Evolutionary conservation across 2,329 filamentous ascomycete genomes (phyloP), one percentile per base, ranked within the genome.

Genomic region (Penicillium freii): DNA sequence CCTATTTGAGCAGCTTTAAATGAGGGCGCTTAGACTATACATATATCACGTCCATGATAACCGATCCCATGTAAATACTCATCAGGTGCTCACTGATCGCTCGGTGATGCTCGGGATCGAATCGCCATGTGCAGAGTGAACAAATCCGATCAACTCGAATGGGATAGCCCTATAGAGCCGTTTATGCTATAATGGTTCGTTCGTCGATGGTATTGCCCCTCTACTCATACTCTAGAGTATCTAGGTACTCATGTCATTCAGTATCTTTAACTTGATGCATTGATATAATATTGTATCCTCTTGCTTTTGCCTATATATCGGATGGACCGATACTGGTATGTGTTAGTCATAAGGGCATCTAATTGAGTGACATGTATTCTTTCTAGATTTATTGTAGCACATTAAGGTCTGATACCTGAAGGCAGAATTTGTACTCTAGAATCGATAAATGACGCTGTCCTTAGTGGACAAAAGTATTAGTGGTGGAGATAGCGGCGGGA

Each of bases 181-280:
- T 15, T 23, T 15, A 4, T 21, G 11, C 5, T 25, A 42, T 42
- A 42, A 15, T 23, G 7, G 19, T 8, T 25, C 21, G 39, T 4
- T 42, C n/a, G n/a, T 38, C 4, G 39, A 15, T 17, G 19, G 38
- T 13, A 21, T 21, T 40, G 1, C 10, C 2, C 7, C 13, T 15
- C 0, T 7, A 6, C 10, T 4, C 11, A 1, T 9, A 17, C 15
- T 15, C 8, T 19, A 9, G 4, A 23, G 13, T 17, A 42, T 1
- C 19, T 42, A 15, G 13, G 2, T 8, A 9, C 5, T 17, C 3
- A 23, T 17, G 1, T 9, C 6, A 23, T 42, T 21, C 15, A 15
- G 19, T 40, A 4, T 8, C 11, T 42, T 42, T 8, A 15, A 15
- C 11, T 42, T 23, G 11, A 25, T 15, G 8, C 21, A 3, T 25